phyloP scores from a whole-genome alignment of 1,284 basidiomycete genomes.

The Ganoderma multipileum region DNA sequence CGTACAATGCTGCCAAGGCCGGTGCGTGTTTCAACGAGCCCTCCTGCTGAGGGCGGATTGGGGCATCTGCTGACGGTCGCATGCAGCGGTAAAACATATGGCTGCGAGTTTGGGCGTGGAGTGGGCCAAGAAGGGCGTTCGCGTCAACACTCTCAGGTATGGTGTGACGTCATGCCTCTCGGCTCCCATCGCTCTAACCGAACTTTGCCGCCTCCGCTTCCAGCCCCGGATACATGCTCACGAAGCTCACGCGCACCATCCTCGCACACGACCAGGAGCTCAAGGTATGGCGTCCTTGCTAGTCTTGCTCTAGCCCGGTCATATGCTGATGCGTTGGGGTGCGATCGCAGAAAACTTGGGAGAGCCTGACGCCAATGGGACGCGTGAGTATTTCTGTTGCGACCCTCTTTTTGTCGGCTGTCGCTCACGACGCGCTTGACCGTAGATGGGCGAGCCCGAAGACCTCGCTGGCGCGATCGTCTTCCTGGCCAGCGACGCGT shows the following conservation, averaged over 20 bases:
- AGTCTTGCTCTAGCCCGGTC: slow-evolving; percentile 12
- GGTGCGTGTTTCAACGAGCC: slow-evolving; percentile 47
- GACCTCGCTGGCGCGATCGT: slow-evolving; percentile 77
- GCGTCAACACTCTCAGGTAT: slow-evolving; percentile 82
- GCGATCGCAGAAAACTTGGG: slow-evolving; percentile 79
- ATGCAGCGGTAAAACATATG: slow-evolving; percentile 85
- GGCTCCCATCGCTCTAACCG: slow-evolving; percentile 6
- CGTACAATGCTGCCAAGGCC: slow-evolving; percentile 96
- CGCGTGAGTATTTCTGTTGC: slow-evolving; percentile 53
- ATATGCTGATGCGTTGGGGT: slow-evolving; percentile 20
- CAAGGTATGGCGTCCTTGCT: slow-evolving; percentile 54
- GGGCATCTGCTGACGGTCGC: slow-evolving; percentile 14
- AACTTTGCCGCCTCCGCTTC: slow-evolving; percentile 17
- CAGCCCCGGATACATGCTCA: slow-evolving; percentile 91
- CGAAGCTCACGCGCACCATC: slow-evolving; percentile 84
- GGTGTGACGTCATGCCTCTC: slow-evolving; percentile 34
- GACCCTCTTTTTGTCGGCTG: background rate
- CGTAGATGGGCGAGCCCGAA: slow-evolving; percentile 31
- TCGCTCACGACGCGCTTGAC: background rate
- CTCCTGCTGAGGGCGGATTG: background rate
- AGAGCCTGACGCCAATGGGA: slow-evolving; percentile 90
- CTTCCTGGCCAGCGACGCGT: slow-evolving; percentile 86
- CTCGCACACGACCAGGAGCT: slow-evolving; percentile 75
- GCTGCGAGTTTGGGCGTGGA: slow-evolving; percentile 87
- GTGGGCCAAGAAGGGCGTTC: slow-evolving; percentile 87